Percentiles rank a stretch among this genome's conserved stretches.
Conservation (phyloP, 2,329 filamentous ascomycete genomes). For the Trichophyton mentagrophytes region DNA sequence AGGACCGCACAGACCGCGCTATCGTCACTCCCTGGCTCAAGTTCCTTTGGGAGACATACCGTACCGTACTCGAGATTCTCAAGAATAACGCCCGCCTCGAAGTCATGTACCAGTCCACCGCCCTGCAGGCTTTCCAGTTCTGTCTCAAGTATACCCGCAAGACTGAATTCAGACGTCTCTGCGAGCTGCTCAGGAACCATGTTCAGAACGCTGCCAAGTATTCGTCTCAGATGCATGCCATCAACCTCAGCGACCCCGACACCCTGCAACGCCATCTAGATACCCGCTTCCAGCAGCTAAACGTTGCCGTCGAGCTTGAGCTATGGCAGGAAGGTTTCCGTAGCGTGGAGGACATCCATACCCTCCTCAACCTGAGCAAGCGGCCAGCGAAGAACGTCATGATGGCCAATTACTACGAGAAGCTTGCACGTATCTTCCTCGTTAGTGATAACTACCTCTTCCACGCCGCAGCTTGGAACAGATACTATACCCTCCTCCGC, state of each 20-base stretch:
- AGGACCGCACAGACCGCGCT: conserved; percentile 91
- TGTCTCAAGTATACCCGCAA: conserved; percentile 96
- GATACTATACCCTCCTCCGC: conserved; percentile 92
- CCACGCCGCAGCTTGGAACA: conserved; percentile 93
- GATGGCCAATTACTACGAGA: conserved; percentile 99
- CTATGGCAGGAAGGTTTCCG: conserved; percentile 99
- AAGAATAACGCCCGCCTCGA: conserved; percentile 98
- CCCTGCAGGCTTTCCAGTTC: conserved; percentile 96
- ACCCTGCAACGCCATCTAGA: conserved; percentile 94
- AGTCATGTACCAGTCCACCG: conserved; percentile 95
- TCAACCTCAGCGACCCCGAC: conserved; percentile 95
- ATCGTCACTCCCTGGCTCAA: conserved; percentile 99
- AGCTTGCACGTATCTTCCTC: conserved; percentile 94
- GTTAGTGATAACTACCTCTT: conserved; percentile 99
- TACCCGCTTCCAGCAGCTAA: conserved; percentile 95
- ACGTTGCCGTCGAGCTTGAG: conserved; percentile 94
- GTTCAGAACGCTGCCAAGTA: conserved; percentile 99
- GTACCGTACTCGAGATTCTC: conserved; percentile 93
- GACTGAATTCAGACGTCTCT: conserved; percentile 97
- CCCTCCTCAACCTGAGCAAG: conserved; percentile 92
- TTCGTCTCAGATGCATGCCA: conserved; percentile 96
- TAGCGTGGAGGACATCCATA: conserved; percentile 97
- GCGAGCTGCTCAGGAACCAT: conserved; percentile 95
- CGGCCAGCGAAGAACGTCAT: conserved; percentile 96
- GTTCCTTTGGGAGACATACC: conserved; percentile 98